These are phyloP conservation scores for Ailanthus altissimus DNA, from an alignment of 345 rosid genomes.

Conservation along the genomic window DNA sequence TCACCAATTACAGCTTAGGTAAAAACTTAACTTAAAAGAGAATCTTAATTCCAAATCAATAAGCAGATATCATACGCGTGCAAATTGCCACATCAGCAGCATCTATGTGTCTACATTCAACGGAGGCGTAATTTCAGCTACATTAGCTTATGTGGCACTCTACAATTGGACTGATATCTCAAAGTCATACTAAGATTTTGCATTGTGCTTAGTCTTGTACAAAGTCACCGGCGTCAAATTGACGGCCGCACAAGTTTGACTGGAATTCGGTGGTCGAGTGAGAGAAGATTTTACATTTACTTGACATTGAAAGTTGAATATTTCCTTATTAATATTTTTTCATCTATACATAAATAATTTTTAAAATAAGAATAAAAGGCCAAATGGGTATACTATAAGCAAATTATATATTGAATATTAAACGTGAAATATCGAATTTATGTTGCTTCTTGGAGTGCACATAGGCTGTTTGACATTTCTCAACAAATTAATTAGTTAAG, in stretches of 20 bases:
- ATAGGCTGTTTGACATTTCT: constrained; percentile 21
- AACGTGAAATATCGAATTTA: neutral
- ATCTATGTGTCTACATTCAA: neutral
- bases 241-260: constrained; percentile 27
- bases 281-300: neutral
- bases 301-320: neutral
- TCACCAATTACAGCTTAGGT: too few relatives aligned
- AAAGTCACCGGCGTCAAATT: constrained; percentile 9
- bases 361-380: neutral
- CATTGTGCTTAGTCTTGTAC: neutral
- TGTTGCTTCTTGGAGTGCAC: constrained; percentile 16
- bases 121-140: neutral
- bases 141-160: constrained; percentile 6
- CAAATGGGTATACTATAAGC: neutral
- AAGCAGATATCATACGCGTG: neutral
- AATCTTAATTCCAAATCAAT: neutral
- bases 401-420: neutral
- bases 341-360: neutral
- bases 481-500: neutral
- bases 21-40: too few relatives aligned
- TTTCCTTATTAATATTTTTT: neutral
- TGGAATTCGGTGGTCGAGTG: constrained; percentile 8
- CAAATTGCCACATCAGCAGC: neutral
- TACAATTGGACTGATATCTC: neutral
- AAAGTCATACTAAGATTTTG: neutral